phyloP scores from a whole-genome alignment of 1,284 basidiomycete species.

The Taiwanofungus camphoratus region DNA sequence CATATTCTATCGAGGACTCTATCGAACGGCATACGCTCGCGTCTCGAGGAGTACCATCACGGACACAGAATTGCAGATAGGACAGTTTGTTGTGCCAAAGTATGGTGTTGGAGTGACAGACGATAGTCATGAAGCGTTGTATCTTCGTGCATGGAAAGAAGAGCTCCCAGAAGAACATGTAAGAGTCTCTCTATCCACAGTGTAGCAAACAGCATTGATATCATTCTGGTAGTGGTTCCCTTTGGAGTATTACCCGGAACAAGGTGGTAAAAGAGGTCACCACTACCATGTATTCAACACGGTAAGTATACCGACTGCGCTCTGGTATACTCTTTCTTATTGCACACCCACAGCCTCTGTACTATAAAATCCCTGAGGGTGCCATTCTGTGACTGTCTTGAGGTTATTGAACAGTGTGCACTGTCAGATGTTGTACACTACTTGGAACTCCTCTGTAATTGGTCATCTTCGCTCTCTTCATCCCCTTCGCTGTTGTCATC shows the following conservation, averaged over 20 bases:
- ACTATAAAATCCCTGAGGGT: constrained; percentile 55
- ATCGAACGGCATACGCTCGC: constrained; percentile 73
- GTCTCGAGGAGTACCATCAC: constrained; percentile 69
- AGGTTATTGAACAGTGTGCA: constrained; percentile 5
- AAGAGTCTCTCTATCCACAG: constrained; percentile 18
- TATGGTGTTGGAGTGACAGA: constrained; percentile 49
- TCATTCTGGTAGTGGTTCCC: constrained; percentile 60
- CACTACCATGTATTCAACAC: constrained; percentile 73
- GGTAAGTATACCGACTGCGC: constrained; percentile 32
- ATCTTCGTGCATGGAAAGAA: constrained; percentile 63
- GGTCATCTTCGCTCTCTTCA: constrained; percentile 14
- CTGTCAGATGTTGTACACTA: constrained; percentile 7
- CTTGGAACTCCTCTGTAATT: not conserved
- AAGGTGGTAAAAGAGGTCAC: constrained; percentile 62
- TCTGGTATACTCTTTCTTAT: not conserved
- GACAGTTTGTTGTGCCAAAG: constrained; percentile 72
- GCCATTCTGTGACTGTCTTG: constrained; percentile 26
- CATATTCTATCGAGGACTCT: constrained; percentile 77
- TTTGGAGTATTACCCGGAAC: constrained; percentile 56
- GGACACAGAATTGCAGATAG: constrained; percentile 75
- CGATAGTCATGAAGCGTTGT: constrained; percentile 57
- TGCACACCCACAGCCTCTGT: constrained; percentile 46
- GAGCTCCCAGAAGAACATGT: constrained; percentile 60
- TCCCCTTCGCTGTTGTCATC: constrained; percentile 18
- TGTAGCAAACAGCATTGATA: too few relatives aligned